These are phyloP conservation scores for Carallia brachiata DNA, from an alignment of 345 rosid species.

Conservation along the genomic window DNA sequence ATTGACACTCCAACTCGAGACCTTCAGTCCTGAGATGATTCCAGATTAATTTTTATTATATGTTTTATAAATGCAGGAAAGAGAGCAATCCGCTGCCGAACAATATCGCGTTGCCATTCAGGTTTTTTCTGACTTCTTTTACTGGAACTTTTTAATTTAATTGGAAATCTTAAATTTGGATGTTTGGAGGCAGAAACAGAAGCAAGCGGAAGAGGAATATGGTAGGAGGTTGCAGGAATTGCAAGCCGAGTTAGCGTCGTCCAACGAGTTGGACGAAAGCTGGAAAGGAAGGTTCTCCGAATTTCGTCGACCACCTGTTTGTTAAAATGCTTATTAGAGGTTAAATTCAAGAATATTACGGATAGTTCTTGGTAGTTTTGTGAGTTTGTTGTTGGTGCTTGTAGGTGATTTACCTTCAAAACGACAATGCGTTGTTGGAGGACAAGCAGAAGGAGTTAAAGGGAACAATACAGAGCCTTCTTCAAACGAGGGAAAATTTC, in stretches of 20 bases:
- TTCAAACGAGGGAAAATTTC: slow-evolving; percentile 64
- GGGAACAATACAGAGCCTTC: slow-evolving; percentile 51
- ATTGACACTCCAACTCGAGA: not conserved
- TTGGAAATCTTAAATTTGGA: slow-evolving; percentile 5
- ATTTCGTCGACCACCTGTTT: slow-evolving; percentile 22
- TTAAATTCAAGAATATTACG: not conserved
- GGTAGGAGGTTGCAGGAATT: slow-evolving; percentile 54
- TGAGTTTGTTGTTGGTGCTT: slow-evolving; percentile 9
- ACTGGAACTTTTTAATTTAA: not conserved
- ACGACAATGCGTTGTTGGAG: slow-evolving; percentile 62
- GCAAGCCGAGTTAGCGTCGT: slow-evolving; percentile 52
- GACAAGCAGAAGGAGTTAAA: slow-evolving; percentile 60
- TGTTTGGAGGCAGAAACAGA: slow-evolving; percentile 56
- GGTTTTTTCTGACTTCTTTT: slow-evolving; percentile 31
- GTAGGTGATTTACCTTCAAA: slow-evolving; percentile 64
- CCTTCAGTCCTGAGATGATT: no score
- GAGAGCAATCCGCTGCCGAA: slow-evolving; percentile 54
- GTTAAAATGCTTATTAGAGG: slow-evolving; percentile 20
- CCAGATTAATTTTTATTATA: not conserved
- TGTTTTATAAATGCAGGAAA: slow-evolving; percentile 33
- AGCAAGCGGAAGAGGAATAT: slow-evolving; percentile 68
- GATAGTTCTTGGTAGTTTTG: not conserved
- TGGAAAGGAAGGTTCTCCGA: slow-evolving; percentile 54
- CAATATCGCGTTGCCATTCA: slow-evolving; percentile 46
- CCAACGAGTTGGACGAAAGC: slow-evolving; percentile 49